A percentile compares a stretch with the other conserved stretches of the same genome.
These are phyloP conservation scores for Lenzites betulinus DNA, from an alignment of 768 basidiomycete species.

Conservation along the genomic window DNA sequence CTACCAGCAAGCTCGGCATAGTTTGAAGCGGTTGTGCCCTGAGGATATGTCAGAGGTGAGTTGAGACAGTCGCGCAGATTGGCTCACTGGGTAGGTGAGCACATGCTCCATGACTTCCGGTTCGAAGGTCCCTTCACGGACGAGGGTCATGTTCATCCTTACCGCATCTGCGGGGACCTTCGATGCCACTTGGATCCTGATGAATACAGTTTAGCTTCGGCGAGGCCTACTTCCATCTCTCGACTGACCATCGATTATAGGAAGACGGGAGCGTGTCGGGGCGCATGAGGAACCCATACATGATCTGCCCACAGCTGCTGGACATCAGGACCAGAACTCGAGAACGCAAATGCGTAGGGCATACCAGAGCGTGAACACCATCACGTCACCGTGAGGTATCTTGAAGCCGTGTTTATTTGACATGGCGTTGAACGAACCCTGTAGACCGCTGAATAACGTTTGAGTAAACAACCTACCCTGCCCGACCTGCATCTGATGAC, in stretches of 20 bases:
- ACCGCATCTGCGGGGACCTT: slow-evolving; percentile 63
- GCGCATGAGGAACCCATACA: slow-evolving; percentile 74
- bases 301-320: slow-evolving; percentile 78
- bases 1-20: slow-evolving; percentile 47
- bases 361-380: slow-evolving; percentile 79
- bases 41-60: neutral
- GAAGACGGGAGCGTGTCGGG: slow-evolving; percentile 85
- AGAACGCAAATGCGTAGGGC: slow-evolving; percentile 22
- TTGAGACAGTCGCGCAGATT: neutral
- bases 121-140: slow-evolving; percentile 58
- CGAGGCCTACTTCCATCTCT: too few relatives aligned
- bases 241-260: slow-evolving; percentile 68
- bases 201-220: neutral
- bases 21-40: slow-evolving; percentile 61
- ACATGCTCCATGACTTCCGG: slow-evolving; percentile 57
- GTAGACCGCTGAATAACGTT: slow-evolving; percentile 63
- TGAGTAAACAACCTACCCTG: neutral
- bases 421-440: slow-evolving; percentile 85
- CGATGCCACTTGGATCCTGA: slow-evolving; percentile 72
- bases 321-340: neutral
- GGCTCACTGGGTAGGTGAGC: slow-evolving; percentile 49
- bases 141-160: slow-evolving; percentile 59
- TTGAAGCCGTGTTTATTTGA: slow-evolving; percentile 64
- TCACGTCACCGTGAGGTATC: slow-evolving; percentile 80
- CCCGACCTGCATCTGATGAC: slow-evolving; percentile 26